These are phyloP conservation scores for Xanthoconium separans DNA, from an alignment of 1,284 basidiomycete genomes.

Conservation along the genomic window DNA sequence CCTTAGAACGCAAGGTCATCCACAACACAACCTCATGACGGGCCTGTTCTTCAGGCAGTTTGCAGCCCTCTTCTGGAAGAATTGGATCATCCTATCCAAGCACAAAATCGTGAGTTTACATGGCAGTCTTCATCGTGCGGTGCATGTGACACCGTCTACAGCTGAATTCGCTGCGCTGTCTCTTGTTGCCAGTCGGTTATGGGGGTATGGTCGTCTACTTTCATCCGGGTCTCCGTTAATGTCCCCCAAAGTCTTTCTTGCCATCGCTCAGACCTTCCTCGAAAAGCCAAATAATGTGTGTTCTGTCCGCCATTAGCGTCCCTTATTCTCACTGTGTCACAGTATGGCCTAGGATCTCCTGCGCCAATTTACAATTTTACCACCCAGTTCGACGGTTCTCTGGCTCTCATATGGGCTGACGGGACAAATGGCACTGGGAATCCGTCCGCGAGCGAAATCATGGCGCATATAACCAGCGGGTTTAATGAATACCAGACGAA, in stretches of 20 bases:
- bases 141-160: conserved; percentile 27
- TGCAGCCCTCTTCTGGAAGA: conserved; percentile 66
- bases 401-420: conserved; percentile 64
- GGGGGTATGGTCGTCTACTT: conserved; percentile 34
- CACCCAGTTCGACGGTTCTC: conserved; percentile 49
- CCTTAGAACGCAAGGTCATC: too few species aligned
- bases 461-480: conserved; percentile 50
- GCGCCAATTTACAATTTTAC: conserved; percentile 49
- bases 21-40: conserved; percentile 2
- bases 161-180: conserved; percentile 66
- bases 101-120: conserved; percentile 55
- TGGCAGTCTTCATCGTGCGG: background rate
- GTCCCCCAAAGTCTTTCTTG: conserved; percentile 49
- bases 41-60: conserved; percentile 60
- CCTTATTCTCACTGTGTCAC: conserved; percentile 8
- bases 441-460: conserved; percentile 56
- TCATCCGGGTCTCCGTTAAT: background rate
- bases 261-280: conserved; percentile 60
- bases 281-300: conserved; percentile 42
- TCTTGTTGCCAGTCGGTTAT: conserved; percentile 67
- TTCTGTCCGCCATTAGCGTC: background rate
- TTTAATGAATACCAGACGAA: conserved; percentile 46
- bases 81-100: conserved; percentile 68
- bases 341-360: conserved; percentile 68
- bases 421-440: conserved; percentile 51